Base-by-base conservation (phyloP, 306 rosid species). In the Boehmeria nivea region DNA sequence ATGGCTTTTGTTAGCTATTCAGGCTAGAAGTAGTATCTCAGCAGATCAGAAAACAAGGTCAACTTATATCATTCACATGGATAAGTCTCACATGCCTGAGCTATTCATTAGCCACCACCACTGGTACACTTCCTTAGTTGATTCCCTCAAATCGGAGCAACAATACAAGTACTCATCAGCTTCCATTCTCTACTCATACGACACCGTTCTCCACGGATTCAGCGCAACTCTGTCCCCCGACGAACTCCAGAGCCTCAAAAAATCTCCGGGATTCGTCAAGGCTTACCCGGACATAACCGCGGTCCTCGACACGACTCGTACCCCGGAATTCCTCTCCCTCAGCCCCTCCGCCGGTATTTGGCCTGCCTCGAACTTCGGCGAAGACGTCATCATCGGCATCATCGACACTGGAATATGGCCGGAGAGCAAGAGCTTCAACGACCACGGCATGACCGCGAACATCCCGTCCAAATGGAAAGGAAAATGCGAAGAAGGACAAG, bases 111-210 rank as follows among this genome's bases (percentile, higher is more conserved):
- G 50, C 43, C 77, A 65, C 40, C 64, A 65, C 7, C 58, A 65
- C 49, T 72, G 77, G 77, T 65, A 72, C 53, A 36, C 77, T 16
- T 65, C 77, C 72, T 63, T 65, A 26, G 63, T 65, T 28, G 60
- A 65, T 11, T 57, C 71, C 25, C 20, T 57, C 61, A 52, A 46
- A 14, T n/a, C n/a, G n/a, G n/a, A n/a, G n/a, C 13, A 18, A 42
- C 15, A 0, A 2, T 13, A 37, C 45, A 3, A 33, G 12, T 6
- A 18, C 38, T 6, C 45, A 31, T 31, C 27, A 9, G 21, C 66
- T 38, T 64, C 63, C 37, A 53, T 63, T 38, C 4, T 71, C 16
- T 65, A 71, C 63, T 28, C 71, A 3, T 71, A 71, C 48, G 57
- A 65, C 15, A 25, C 38, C 40, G 76, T 64, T 19, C 5, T 64